Conservation (phyloP, 2,329 filamentous ascomycete species). For the Cryphonectria carpinicola region DNA sequence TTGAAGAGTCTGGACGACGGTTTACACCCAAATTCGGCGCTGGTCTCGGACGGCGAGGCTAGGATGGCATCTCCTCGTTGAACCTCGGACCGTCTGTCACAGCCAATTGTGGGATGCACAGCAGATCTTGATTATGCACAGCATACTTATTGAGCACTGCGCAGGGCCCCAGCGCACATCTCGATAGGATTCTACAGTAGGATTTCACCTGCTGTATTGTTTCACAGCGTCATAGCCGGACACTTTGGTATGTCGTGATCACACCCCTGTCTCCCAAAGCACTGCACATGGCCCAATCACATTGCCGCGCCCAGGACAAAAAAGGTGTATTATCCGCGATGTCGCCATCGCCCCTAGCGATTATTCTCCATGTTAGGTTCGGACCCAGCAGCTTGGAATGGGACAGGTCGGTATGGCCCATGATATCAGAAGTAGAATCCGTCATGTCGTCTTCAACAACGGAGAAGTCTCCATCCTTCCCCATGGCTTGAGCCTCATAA, state of each 20-base stretch:
- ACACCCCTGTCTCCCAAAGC: background rate
- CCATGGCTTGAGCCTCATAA: background rate
- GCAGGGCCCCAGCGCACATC: background rate
- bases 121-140: background rate
- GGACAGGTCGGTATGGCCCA: background rate
- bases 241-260: conserved; percentile 17
- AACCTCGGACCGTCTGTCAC: no score
- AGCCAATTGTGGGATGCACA: background rate
- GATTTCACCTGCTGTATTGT: background rate
- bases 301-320: background rate
- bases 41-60: background rate
- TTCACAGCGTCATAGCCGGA: background rate
- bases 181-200: background rate
- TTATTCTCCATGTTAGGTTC: conserved; percentile 14
- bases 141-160: background rate
- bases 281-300: conserved; percentile 16
- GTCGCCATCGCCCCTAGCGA: conserved; percentile 29
- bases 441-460: background rate
- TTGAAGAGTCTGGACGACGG: no score
- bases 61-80: background rate
- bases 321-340: conserved; percentile 17
- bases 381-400: conserved; percentile 5
- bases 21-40: background rate
- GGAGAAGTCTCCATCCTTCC: background rate
- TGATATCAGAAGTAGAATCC: background rate